Evolutionary conservation across 2,329 filamentous ascomycete genomes (phyloP).

Genomic region (Rhynchosporium graminicola): DNA sequence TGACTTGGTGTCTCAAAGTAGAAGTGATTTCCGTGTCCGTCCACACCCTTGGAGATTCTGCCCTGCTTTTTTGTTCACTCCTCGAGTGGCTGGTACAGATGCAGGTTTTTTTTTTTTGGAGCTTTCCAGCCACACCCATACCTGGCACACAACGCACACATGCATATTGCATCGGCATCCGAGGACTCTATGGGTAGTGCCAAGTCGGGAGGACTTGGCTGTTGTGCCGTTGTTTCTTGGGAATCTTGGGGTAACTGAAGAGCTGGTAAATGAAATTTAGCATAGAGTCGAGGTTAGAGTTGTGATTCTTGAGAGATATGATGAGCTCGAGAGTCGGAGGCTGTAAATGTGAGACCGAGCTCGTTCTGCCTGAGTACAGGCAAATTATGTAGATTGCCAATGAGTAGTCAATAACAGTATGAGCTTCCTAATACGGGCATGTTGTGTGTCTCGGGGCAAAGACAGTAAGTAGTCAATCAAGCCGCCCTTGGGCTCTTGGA

Average conservation of each 20-base stretch:
- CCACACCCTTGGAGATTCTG: not conserved
- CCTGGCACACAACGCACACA: not conserved
- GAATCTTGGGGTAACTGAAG: not conserved
- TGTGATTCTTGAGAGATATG: not conserved
- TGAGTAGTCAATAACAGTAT: constrained; percentile 1
- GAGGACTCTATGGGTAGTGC: constrained; percentile 9
- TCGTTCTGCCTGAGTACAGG: too few species aligned
- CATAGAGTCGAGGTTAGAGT: not conserved
- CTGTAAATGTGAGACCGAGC: not conserved
- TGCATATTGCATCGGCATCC: not conserved
- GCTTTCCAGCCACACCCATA: constrained; percentile 3
- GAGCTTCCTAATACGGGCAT: constrained; percentile 1
- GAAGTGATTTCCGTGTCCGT: not conserved
- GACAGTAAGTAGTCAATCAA: not conserved
- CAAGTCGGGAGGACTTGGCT: constrained; percentile 10
- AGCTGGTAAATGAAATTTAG: not conserved
- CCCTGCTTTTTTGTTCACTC: not conserved
- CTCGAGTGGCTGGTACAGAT: not conserved
- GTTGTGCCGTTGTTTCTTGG: not conserved
- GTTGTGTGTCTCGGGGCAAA: not conserved
- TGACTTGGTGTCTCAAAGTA: not conserved
- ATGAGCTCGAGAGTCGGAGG: not conserved
- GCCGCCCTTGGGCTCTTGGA: not conserved
- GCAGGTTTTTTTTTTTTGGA: not conserved
- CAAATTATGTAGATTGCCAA: not conserved